Evolutionary conservation across 2,329 filamentous ascomycete species (phyloP), one percentile per base, ranked within the genome.

Genomic region (Fusarium buharicum): DNA sequence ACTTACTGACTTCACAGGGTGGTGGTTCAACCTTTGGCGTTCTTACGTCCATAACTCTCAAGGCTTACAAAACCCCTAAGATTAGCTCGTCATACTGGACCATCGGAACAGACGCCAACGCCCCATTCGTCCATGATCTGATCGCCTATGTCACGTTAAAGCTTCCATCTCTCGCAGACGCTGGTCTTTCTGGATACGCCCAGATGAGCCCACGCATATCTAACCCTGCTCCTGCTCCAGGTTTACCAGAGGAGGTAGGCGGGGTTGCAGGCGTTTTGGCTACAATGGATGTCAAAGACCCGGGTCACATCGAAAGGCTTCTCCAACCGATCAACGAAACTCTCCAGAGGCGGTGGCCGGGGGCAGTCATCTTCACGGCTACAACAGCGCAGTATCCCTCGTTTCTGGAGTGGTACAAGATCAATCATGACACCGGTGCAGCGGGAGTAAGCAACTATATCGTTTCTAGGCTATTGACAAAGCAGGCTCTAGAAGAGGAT

Each of bases 11-110:
- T 2, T 1, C 0, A 0, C 4, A 83, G 81, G 84, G 84, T 6
- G 85, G 85, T 4, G 85, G 84, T 2, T 83, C 82, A 17, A 88
- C 84, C 0, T 90, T 86, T 67, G 86, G 84, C 0, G 78, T 89
- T 2, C 78, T 89, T 18, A 81, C 80, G 2, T 85, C 83, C 0
- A 75, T 88, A 31, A 88, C 86, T 0, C 71, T 84, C 13, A 81
- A 82, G 57, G 81, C 83, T 0, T 77, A 84, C 62, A 78, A 80
- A 0, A 79, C 78, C 2, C 75, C 76, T 7, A 70, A 70, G 28
- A 72, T 79, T 31, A 50, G 67, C 1, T 56, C 67, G 11, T 59
- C 69, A 6, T 47, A 55, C 0, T 69, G 69, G 22, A 44, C 66
- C 4, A 41, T 75, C 2, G 54, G 72, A 13, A 67, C 68, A 0